phyloP scores from a whole-genome alignment of 768 basidiomycete genomes.

The Mycena belliarum region DNA sequence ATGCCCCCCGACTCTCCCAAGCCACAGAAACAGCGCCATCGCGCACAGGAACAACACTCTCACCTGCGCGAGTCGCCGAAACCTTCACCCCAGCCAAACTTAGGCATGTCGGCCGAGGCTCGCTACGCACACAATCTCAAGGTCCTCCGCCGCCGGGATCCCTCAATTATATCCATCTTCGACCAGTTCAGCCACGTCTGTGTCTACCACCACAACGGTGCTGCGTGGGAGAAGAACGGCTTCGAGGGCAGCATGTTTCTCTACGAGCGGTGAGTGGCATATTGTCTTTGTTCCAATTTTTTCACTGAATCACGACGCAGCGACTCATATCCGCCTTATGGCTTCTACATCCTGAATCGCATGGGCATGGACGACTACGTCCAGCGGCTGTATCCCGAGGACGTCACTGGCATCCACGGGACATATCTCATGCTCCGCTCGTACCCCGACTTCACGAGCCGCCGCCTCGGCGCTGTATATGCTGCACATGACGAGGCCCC shows the following conservation, averaged over 20 bases:
- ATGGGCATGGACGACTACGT: slow-evolving; percentile 79
- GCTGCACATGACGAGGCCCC: slow-evolving; percentile 33
- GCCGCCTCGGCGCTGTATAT: slow-evolving; percentile 45
- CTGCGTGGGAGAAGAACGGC: slow-evolving; percentile 82
- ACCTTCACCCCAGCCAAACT: no score
- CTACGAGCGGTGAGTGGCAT: slow-evolving; percentile 68
- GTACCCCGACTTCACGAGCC: slow-evolving; percentile 66
- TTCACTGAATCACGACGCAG: slow-evolving; percentile 34
- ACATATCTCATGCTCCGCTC: slow-evolving; percentile 74
- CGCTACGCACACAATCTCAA: slow-evolving; percentile 79
- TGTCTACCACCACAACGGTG: slow-evolving; percentile 72
- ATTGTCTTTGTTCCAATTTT: no score
- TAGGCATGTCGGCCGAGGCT: slow-evolving; percentile 64
- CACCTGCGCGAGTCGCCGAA: no score
- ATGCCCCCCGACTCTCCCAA: slow-evolving; percentile 8
- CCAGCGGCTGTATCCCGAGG: slow-evolving; percentile 75
- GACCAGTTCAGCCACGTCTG: slow-evolving; percentile 90
- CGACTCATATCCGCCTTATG: slow-evolving; percentile 78
- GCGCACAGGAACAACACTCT: slow-evolving; percentile 24
- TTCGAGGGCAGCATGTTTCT: slow-evolving; percentile 90
- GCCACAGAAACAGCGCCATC: slow-evolving; percentile 7
- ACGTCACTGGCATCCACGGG: slow-evolving; percentile 63
- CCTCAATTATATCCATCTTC: slow-evolving; percentile 76
- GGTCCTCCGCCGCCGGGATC: slow-evolving; percentile 75
- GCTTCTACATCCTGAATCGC: slow-evolving; percentile 83